Conservation (phyloP, 2,329 filamentous ascomycete species). For the Cytospora mali region DNA sequence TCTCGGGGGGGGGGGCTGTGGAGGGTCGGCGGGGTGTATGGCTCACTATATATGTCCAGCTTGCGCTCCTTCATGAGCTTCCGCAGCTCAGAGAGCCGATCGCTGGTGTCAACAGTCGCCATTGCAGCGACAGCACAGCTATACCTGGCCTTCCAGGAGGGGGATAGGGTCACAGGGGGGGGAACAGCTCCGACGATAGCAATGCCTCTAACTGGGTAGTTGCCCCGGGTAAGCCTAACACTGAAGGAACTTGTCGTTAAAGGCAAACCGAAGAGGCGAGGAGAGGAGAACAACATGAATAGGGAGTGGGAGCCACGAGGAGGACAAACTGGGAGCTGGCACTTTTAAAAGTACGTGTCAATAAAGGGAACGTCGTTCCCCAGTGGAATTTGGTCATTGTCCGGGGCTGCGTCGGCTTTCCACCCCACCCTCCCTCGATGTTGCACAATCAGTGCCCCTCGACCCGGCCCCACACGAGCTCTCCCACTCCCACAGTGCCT, state of each 20-base stretch:
- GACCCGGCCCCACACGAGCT: conserved; percentile 22
- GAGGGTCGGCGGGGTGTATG: conserved; percentile 29
- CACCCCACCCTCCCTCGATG: conserved; percentile 13
- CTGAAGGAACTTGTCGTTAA: conserved; percentile 6
- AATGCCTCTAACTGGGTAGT: conserved; percentile 3
- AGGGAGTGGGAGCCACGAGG: conserved; percentile 3
- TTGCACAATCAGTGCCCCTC: conserved; percentile 9
- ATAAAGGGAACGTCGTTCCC: conserved; percentile 4
- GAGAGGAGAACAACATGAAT: conserved; percentile 24
- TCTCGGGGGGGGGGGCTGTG: conserved; percentile 18
- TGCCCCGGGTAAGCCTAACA: conserved; percentile 1
- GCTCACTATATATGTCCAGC: conserved; percentile 88
- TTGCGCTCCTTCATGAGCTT: conserved; percentile 84
- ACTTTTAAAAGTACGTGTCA: background rate
- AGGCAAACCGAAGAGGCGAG: conserved; percentile 12
- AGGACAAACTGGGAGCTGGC: background rate
- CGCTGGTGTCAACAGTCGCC: conserved; percentile 77
- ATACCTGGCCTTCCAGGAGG: conserved; percentile 8
- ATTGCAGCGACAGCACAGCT: conserved; percentile 47
- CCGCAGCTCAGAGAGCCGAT: conserved; percentile 75
- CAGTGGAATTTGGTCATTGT: background rate
- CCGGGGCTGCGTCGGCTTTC: background rate
- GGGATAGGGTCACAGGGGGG: background rate
- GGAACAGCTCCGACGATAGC: conserved; percentile 3
- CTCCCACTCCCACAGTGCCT: too few relatives aligned